Percentiles rank a stretch among this genome's conserved stretches.
phyloP scores from a whole-genome alignment of 805 yeast species.

The Saccharomyces mikatae region DNA sequence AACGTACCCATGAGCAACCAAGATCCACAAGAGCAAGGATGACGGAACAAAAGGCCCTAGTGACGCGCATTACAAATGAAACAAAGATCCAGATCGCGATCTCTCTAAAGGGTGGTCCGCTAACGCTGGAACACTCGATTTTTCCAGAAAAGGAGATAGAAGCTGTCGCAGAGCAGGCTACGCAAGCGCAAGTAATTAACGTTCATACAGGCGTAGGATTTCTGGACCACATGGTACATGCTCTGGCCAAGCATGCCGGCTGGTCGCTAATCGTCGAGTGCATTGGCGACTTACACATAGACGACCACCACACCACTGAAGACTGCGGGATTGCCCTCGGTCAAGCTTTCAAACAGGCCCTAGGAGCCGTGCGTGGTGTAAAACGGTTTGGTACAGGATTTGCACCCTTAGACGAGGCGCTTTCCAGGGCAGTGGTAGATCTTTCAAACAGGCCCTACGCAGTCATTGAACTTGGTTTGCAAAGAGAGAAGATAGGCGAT shows the following conservation, averaged over 20 bases:
- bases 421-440: conserved; percentile 93
- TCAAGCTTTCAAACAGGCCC: conserved; percentile 76
- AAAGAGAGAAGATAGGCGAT: conserved; percentile 89
- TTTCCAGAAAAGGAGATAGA: conserved; percentile 31
- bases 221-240: conserved; percentile 95
- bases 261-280: conserved; percentile 90
- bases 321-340: conserved; percentile 94
- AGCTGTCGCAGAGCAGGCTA: conserved; percentile 57
- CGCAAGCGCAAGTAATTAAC: conserved; percentile 63
- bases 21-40: conserved; percentile 1
- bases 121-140: conserved; percentile 55
- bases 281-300: conserved; percentile 89
- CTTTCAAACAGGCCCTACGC: conserved; percentile 89
- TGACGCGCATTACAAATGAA: conserved; percentile 73
- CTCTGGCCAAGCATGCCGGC: conserved; percentile 92
- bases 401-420: conserved; percentile 95
- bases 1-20: not conserved
- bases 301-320: conserved; percentile 95
- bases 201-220: conserved; percentile 92
- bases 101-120: conserved; percentile 77
- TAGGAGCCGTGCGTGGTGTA: conserved; percentile 85
- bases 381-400: conserved; percentile 87
- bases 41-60: conserved; percentile 29
- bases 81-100: conserved; percentile 85
- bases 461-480: conserved; percentile 79